These are phyloP conservation scores for Nasturtium officinale DNA, from an alignment of 345 rosid species.

Conservation along the genomic window DNA sequence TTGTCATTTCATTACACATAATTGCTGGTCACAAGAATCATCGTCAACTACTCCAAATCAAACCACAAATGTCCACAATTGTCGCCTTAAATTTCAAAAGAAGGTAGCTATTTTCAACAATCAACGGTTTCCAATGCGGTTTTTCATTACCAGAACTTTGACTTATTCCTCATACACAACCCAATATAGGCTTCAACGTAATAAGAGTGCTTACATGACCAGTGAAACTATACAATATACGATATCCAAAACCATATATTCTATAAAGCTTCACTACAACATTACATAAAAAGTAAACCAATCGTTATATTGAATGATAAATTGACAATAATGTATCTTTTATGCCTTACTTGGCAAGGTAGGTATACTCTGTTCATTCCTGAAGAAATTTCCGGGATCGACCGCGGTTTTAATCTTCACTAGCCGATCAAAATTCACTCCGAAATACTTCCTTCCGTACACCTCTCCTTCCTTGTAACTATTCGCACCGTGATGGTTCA, in stretches of 20 bases:
- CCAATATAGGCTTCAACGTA: slow-evolving; percentile 4
- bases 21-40: slow-evolving; percentile 14
- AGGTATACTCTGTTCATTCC: slow-evolving; percentile 66
- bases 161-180: slow-evolving; percentile 13
- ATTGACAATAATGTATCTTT: neutral
- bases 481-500: slow-evolving; percentile 21
- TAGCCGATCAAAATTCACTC: slow-evolving; percentile 54
- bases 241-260: slow-evolving; percentile 19
- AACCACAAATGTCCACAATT: neutral
- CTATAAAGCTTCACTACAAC: slow-evolving; percentile 22
- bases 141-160: neutral
- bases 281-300: slow-evolving; percentile 6
- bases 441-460: slow-evolving; percentile 65
- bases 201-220: neutral
- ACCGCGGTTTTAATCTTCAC: slow-evolving; percentile 54
- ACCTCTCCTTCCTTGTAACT: slow-evolving; percentile 51
- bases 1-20: slow-evolving; percentile 6
- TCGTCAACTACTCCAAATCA: slow-evolving; percentile 25
- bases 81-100: slow-evolving; percentile 8
- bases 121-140: neutral
- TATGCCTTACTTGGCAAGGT: slow-evolving; percentile 44
- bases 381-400: slow-evolving; percentile 63
- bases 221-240: slow-evolving; percentile 8
- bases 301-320: slow-evolving; percentile 18
- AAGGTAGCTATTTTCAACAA: slow-evolving; percentile 19